Conservation (phyloP, 192 early-diverging fungal genomes). For the Entomortierella parvispora region DNA sequence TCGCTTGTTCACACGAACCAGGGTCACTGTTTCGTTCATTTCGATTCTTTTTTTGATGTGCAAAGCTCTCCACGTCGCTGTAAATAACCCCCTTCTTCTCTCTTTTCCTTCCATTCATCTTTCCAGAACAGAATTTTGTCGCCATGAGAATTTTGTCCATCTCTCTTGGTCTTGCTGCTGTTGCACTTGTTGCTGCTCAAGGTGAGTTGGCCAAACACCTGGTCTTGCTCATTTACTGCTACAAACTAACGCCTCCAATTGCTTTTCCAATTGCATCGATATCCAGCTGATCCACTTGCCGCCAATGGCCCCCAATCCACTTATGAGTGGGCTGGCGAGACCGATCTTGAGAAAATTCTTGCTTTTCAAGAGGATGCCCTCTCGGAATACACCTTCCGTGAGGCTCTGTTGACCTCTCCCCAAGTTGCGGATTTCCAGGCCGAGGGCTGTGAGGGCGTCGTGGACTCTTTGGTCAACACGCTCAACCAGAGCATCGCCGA, state of each 20-base stretch:
- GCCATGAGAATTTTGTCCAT: constrained; percentile 14
- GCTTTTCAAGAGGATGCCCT: background rate
- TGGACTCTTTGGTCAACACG: too few species aligned
- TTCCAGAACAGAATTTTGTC: background rate
- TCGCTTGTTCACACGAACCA: background rate
- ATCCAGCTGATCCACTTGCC: constrained; percentile 15
- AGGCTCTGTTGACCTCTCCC: constrained; percentile 3
- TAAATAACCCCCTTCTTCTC: background rate
- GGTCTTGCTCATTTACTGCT: too few species aligned
- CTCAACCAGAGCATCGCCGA: background rate
- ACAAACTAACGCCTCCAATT: too few species aligned
- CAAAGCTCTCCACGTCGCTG: too few species aligned
- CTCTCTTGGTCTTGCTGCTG: constrained; percentile 13
- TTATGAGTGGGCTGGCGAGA: constrained; percentile 2
- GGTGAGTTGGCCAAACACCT: background rate
- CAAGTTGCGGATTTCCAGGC: too few species aligned
- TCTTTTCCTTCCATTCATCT: background rate
- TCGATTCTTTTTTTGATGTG: too few species aligned
- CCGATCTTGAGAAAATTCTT: background rate
- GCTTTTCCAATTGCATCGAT: too few species aligned
- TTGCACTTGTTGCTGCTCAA: constrained; percentile 8
- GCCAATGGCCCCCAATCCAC: background rate
- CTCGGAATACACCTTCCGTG: constrained; percentile 20
- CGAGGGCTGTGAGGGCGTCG: too few species aligned
- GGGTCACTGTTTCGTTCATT: too few species aligned